Conservation (phyloP, 495 filamentous ascomycete species). For the Extremus antarcticus region DNA sequence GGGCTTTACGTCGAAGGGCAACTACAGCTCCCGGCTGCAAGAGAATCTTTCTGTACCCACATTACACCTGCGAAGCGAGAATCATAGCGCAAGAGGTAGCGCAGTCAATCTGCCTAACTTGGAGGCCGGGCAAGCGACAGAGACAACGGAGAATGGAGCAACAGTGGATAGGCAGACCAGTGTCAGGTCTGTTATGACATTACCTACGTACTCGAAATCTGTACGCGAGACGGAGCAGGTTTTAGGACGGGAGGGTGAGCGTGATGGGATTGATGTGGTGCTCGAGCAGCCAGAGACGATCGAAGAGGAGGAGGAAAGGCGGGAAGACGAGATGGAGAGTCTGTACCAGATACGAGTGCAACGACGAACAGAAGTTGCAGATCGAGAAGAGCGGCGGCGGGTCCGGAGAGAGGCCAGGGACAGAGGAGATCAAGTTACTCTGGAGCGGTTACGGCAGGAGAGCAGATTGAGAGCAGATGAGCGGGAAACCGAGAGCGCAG, state of each 20-base stretch:
- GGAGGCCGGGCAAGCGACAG: slow-evolving; percentile 2
- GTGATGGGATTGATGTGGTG: slow-evolving; percentile 83
- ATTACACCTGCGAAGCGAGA: slow-evolving; percentile 15
- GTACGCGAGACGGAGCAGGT: slow-evolving; percentile 68
- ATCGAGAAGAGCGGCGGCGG: slow-evolving; percentile 62
- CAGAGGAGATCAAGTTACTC: slow-evolving; percentile 51
- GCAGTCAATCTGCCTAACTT: slow-evolving; percentile 9
- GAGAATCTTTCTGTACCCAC: slow-evolving; percentile 14
- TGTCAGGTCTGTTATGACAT: slow-evolving; percentile 80
- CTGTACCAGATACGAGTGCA: slow-evolving; percentile 81
- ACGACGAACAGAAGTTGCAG: slow-evolving; percentile 61
- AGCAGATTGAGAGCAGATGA: slow-evolving; percentile 25
- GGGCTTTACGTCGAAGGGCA: slow-evolving; percentile 7
- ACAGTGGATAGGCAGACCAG: slow-evolving; percentile 73
- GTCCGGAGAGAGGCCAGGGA: slow-evolving; percentile 57
- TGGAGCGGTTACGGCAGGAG: slow-evolving; percentile 47
- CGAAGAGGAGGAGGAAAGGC: slow-evolving; percentile 63
- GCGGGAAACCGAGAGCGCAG: slow-evolving; percentile 8
- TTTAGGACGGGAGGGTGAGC: slow-evolving; percentile 77
- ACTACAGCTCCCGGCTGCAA: slow-evolving; percentile 16
- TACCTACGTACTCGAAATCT: slow-evolving; percentile 66
- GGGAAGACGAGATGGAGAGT: slow-evolving; percentile 89
- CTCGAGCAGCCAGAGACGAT: slow-evolving; percentile 68
- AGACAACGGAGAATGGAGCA: not conserved
- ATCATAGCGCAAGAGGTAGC: slow-evolving; percentile 18